These are phyloP conservation scores for Amphicarpaea edgeworthii DNA, from an alignment of 306 rosid genomes.

Conservation along the genomic window DNA sequence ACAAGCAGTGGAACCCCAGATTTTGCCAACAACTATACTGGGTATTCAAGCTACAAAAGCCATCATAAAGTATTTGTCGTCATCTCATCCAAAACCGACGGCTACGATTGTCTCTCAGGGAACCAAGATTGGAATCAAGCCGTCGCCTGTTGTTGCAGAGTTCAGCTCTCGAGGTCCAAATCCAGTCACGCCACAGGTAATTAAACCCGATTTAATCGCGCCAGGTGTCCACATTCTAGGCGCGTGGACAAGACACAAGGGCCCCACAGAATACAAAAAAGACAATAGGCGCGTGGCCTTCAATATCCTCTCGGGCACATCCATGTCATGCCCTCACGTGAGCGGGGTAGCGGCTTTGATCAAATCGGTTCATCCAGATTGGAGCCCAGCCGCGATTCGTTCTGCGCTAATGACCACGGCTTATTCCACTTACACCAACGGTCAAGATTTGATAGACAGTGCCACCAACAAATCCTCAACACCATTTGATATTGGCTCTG, in stretches of 20 bases:
- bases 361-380: slow-evolving; percentile 70
- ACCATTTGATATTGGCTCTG: slow-evolving; percentile 74
- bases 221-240: slow-evolving; percentile 89
- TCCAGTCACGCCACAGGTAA: slow-evolving; percentile 55
- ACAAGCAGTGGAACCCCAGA: no score
- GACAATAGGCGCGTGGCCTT: slow-evolving; percentile 74
- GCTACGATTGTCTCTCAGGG: slow-evolving; percentile 61
- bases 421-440: slow-evolving; percentile 63
- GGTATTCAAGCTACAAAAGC: background rate
- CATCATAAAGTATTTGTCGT: no score
- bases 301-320: slow-evolving; percentile 86
- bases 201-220: slow-evolving; percentile 85
- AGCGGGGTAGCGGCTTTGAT: slow-evolving; percentile 76
- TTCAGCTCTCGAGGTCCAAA: slow-evolving; percentile 87
- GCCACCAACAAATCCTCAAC: slow-evolving; percentile 67
- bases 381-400: slow-evolving; percentile 83
- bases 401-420: slow-evolving; percentile 90
- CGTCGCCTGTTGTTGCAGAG: slow-evolving; percentile 81
- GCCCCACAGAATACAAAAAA: slow-evolving; percentile 49
- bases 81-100: background rate
- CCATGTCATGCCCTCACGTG: slow-evolving; percentile 94
- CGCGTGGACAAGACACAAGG: slow-evolving; percentile 57
- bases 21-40: background rate
- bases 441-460: slow-evolving; percentile 52
- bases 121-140: slow-evolving; percentile 63